Evolutionary conservation across 441 rosid species (phyloP).

Genomic region (Sinapis alba): DNA sequence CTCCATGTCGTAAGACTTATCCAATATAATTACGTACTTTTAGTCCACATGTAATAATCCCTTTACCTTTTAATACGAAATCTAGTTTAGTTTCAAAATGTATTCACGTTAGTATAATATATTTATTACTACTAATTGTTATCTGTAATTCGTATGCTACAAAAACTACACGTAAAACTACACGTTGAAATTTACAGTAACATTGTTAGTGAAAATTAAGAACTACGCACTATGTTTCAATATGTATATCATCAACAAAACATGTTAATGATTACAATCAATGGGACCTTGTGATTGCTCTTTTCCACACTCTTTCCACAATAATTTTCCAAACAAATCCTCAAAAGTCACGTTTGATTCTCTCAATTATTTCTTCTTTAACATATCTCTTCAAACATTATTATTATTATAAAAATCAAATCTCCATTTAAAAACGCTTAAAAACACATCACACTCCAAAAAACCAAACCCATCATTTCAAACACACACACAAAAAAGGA

Average conservation of each 20-base stretch:
- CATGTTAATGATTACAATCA: neutral
- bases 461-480: conserved; percentile 15
- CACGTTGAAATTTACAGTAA: neutral
- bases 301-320: neutral
- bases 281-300: neutral
- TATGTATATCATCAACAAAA: neutral
- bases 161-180: neutral
- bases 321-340: neutral
- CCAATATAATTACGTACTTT: conserved; percentile 9
- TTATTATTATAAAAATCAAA: neutral
- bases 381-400: neutral
- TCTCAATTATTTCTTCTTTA: conserved; percentile 37
- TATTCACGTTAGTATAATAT: neutral
- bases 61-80: neutral
- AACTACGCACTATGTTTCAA: neutral
- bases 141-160: neutral
- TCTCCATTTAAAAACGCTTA: neutral
- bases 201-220: neutral
- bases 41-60: neutral
- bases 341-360: conserved; percentile 32
- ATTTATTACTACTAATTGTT: neutral
- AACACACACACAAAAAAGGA: neutral
- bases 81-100: neutral
- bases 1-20: conserved; percentile 18
- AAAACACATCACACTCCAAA: conserved; percentile 25